Evolutionary conservation across 2,329 filamentous ascomycete genomes (phyloP), one percentile per base, ranked within the genome.

Genomic region (Sclerotinia minor): DNA sequence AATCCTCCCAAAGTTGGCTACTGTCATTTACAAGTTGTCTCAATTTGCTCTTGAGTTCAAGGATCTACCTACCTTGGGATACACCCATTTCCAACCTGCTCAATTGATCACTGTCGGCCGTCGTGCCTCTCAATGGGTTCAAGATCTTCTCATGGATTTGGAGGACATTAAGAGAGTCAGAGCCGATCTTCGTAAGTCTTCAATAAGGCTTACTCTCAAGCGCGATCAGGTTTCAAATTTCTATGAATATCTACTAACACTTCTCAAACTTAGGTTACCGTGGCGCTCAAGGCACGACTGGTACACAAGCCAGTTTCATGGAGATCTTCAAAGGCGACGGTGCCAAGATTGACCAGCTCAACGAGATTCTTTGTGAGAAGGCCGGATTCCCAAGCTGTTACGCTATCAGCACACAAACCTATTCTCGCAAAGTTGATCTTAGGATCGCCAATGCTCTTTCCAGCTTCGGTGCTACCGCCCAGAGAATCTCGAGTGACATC

Each of bases 341-440:
- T 44, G 73, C 75, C 52, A 87, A 87, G 77, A 81, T 81, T 61
- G 83, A 86, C 73, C 67, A 81, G 71, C 79, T 88, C 8, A 88
- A 88, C 72, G 80, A 81, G 64, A 79, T 85, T 1, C 79, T 87
- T 9, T 87, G 85, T 77, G 65, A 82, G 68, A 86, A 86, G 76
- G 77, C 80, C 47, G 84, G 82, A n/a, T 88, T 88, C 77, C 77
- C 80, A 0, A 75, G 69, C 35, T 80, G 78, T 73, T 85, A 85
- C 71, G 59, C 66, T 19, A 75, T 76, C n/a, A 87, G 87, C 44
- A 85, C 84, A 35, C 89, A 91, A 76, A 91, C 89, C 8, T 91
- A 91, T 80, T 88, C 90, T 5, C 86, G 92, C 71, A 95, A 95
- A 80, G 89, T 97, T 66, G 93, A 97, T 77, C 83, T 91, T 52